phyloP scores from a whole-genome alignment of 495 filamentous ascomycete species.

The Daldinia bambusicola region DNA sequence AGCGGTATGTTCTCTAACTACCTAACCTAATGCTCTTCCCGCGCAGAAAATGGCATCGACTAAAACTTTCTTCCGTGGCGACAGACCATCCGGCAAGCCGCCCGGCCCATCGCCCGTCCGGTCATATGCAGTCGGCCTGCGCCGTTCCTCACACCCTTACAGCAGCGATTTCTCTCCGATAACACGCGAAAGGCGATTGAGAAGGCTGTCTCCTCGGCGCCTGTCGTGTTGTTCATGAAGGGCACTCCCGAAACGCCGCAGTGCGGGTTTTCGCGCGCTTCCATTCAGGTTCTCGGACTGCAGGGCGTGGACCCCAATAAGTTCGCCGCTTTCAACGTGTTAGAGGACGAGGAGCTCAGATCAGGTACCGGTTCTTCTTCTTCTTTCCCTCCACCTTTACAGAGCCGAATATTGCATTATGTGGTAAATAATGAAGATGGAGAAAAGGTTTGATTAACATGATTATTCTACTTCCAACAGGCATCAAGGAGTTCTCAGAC shows the following conservation, averaged over 20 bases:
- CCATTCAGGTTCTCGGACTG: slow-evolving; percentile 90
- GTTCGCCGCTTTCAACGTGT: slow-evolving; percentile 95
- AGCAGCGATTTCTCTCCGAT: slow-evolving; percentile 75
- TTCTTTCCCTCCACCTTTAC: neutral
- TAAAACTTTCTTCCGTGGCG: slow-evolving; percentile 15
- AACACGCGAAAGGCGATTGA: slow-evolving; percentile 84
- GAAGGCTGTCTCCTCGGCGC: slow-evolving; percentile 82
- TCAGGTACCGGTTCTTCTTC: slow-evolving; percentile 67
- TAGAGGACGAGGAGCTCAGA: slow-evolving; percentile 88
- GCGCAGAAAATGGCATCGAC: no score
- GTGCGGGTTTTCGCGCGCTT: slow-evolving; percentile 95
- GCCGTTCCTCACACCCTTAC: slow-evolving; percentile 51
- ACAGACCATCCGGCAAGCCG: slow-evolving; percentile 51
- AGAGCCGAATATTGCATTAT: neutral
- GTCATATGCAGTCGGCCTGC: slow-evolving; percentile 35
- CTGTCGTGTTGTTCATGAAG: slow-evolving; percentile 99
- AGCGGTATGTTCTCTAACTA: slow-evolving; percentile 26
- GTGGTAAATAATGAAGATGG: neutral
- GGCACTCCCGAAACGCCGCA: slow-evolving; percentile 97
- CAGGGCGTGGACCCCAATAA: slow-evolving; percentile 97
- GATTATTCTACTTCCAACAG: slow-evolving; percentile 54
- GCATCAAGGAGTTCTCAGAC: slow-evolving; percentile 98
- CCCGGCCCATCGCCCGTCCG: slow-evolving; percentile 49
- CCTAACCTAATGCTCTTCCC: neutral
- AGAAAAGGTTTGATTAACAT: slow-evolving; percentile 15